Percentiles rank a stretch among this genome's conserved stretches.
Evolutionary conservation across 257 asterid genomes (phyloP).

Genomic region (Primulina eburnea): DNA sequence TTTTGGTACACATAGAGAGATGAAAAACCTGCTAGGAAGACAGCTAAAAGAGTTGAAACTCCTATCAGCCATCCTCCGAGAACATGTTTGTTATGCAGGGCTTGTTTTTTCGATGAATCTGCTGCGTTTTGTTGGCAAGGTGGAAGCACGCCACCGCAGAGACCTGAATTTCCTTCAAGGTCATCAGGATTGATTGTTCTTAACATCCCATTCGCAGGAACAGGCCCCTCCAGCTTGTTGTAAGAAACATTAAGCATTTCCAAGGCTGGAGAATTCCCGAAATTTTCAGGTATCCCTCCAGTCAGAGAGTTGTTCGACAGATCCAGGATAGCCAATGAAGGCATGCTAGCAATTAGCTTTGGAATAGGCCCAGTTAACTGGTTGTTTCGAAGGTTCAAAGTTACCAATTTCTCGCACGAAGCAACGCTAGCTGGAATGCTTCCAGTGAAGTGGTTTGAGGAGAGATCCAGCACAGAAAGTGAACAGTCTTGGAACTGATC

Average conservation of each 20-base stretch:
- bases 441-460: conserved; percentile 39
- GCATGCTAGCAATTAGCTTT: conserved; percentile 51
- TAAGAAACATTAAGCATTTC: conserved; percentile 61
- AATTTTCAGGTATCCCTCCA: conserved; percentile 61
- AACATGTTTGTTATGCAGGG: conserved; percentile 44
- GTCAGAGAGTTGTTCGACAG: conserved; percentile 71
- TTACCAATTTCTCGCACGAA: conserved; percentile 38
- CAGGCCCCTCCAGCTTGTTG: conserved; percentile 62
- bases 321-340: conserved; percentile 56
- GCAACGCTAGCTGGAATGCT: conserved; percentile 43
- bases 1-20: conserved; percentile 37
- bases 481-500: conserved; percentile 39
- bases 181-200: conserved; percentile 62
- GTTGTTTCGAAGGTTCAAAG: conserved; percentile 34
- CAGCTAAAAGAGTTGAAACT: conserved; percentile 38
- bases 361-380: conserved; percentile 54
- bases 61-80: conserved; percentile 63
- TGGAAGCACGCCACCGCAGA: conserved; percentile 74
- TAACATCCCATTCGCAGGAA: conserved; percentile 63
- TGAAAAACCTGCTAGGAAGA: conserved; percentile 43
- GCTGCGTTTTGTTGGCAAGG: conserved; percentile 48
- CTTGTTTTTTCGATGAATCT: conserved; percentile 27
- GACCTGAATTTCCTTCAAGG: conserved; percentile 56
- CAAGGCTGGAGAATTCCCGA: conserved; percentile 77
- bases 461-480: conserved; percentile 39